Percentiles rank a stretch among this genome's conserved stretches.
These are phyloP conservation scores for Balansia obtecta DNA, from an alignment of 2,329 filamentous ascomycete species.

Conservation along the genomic window DNA sequence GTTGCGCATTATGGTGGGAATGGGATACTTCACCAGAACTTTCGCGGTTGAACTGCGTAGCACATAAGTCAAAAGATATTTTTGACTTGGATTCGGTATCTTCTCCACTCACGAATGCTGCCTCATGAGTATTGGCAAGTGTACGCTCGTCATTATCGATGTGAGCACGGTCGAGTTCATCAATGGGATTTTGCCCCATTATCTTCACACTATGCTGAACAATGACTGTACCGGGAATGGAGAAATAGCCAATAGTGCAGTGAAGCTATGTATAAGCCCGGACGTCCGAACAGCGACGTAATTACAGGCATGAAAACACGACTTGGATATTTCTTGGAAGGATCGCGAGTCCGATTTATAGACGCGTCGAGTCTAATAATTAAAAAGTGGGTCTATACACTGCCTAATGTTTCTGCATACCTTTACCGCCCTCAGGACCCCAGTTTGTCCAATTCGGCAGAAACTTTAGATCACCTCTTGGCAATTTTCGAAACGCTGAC, in stretches of 20 bases:
- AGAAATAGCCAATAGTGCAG: not conserved
- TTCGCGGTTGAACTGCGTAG: not conserved
- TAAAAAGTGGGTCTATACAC: not conserved
- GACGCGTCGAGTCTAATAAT: not conserved
- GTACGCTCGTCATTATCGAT: constrained; percentile 10
- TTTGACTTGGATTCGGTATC: constrained; percentile 1
- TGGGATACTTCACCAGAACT: not conserved
- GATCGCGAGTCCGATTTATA: not conserved
- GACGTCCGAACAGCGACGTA: not conserved
- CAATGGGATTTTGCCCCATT: not conserved
- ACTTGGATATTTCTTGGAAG: not conserved
- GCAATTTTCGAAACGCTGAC: not conserved
- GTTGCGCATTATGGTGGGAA: not conserved
- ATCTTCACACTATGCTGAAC: not conserved
- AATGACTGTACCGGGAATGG: not conserved
- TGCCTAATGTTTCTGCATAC: not conserved
- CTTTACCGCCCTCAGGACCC: constrained; percentile 2
- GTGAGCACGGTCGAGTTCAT: constrained; percentile 1
- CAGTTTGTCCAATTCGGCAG: constrained; percentile 10
- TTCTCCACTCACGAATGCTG: not conserved
- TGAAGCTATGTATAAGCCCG: not conserved
- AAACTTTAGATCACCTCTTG: constrained; percentile 12
- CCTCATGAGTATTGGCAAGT: not conserved
- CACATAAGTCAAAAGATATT: constrained; percentile 9
- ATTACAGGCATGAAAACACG: not conserved